Percentiles rank a stretch among this genome's conserved stretches.
These are phyloP conservation scores for Beta corolliflora DNA, from an alignment of 179 eudicot species.

Conservation along the genomic window DNA sequence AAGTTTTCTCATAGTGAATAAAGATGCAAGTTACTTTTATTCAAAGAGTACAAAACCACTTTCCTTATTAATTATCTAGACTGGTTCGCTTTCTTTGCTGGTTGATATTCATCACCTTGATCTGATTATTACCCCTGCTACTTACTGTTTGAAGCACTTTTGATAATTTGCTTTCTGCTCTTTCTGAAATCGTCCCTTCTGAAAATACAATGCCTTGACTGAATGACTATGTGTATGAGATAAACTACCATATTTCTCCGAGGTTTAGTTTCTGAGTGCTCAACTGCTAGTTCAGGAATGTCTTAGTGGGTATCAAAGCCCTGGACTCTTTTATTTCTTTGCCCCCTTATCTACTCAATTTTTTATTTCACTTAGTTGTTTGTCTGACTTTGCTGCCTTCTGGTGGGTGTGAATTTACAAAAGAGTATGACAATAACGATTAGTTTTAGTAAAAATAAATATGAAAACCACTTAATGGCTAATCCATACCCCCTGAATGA, in stretches of 20 bases:
- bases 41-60: too few relatives aligned
- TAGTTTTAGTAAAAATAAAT: too few relatives aligned
- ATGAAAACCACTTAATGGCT: background rate
- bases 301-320: background rate
- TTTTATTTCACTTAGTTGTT: background rate
- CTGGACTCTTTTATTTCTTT: background rate
- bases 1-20: background rate
- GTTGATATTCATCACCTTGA: background rate
- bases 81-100: background rate
- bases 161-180: background rate
- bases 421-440: background rate
- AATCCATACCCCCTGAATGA: background rate
- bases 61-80: background rate
- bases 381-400: background rate
- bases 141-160: slow-evolving; percentile 5
- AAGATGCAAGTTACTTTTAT: background rate
- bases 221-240: background rate
- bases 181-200: background rate
- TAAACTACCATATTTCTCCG: background rate
- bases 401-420: background rate
- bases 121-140: background rate
- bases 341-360: background rate
- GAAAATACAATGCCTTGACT: background rate
- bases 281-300: background rate
- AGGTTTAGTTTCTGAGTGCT: background rate